Evolutionary conservation across 306 rosid species (phyloP).

Genomic region (Spatholobus suberectus): DNA sequence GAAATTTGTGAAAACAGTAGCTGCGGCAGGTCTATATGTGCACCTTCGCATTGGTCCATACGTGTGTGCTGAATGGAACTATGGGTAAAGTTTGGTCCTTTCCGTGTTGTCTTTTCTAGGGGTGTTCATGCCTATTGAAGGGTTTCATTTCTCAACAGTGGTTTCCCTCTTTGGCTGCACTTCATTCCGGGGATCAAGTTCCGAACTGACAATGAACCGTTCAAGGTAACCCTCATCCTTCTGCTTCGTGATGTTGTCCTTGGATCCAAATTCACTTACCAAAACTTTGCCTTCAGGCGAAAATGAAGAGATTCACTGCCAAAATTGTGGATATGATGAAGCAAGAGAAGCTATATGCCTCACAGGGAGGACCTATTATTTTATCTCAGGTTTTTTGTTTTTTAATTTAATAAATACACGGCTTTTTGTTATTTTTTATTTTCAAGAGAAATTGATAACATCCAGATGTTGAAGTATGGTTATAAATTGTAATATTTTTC

Average conservation of each 20-base stretch:
- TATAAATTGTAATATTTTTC: neutral
- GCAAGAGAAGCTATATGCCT: constrained; percentile 86
- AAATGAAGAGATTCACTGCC: constrained; percentile 90
- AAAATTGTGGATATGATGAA: constrained; percentile 88
- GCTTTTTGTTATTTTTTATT: neutral
- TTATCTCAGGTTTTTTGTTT: constrained; percentile 78
- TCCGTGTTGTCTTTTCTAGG: neutral
- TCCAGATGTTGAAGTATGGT: neutral
- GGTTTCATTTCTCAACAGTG: constrained; percentile 61
- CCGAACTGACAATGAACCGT: constrained; percentile 91
- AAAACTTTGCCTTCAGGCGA: constrained; percentile 64
- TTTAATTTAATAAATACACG: neutral
- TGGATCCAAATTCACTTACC: constrained; percentile 12
- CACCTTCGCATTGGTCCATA: constrained; percentile 98
- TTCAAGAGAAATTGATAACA: neutral
- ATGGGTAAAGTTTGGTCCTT: constrained; percentile 65
- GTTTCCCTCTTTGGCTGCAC: constrained; percentile 97
- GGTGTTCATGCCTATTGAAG: constrained; percentile 33
- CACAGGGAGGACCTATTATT: constrained; percentile 98
- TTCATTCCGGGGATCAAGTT: constrained; percentile 81
- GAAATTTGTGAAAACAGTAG: constrained; percentile 79
- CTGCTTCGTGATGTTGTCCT: constrained; percentile 14
- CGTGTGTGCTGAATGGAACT: constrained; percentile 98
- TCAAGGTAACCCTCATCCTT: constrained; percentile 64
- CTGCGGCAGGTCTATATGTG: constrained; percentile 78